Base-by-base conservation (phyloP, 1,139 yeast species). In the Diutina rugosa region DNA sequence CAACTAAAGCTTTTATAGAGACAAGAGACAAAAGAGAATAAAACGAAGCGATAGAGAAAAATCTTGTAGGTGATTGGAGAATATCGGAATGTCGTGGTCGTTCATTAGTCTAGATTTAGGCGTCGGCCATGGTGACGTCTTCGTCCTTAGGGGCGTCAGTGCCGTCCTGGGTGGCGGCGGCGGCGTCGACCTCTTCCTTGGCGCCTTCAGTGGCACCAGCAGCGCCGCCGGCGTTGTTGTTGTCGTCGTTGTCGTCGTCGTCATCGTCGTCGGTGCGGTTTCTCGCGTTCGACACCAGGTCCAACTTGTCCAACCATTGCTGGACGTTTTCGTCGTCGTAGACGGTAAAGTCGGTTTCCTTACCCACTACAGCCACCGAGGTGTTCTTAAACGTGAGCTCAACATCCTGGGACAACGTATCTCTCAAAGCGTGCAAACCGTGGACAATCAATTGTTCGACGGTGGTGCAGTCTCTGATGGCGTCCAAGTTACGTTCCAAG, bases 341-440 rank as follows among this genome's bases (percentile, higher is more conserved):
- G 58, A 87, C 73, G 46, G 84, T 82, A 72, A 91, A 90, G 4
- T 81, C 79, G 55, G 79, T 76, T 63, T 85, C 96, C 61, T 82
- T 79, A 46, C 98, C 97, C 21, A 91, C 98, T 57, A 90, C 81
- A 56, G 96, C 93, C 62, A 93, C 89, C 9, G 96, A 86, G 26
- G 98, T 88, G 72, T 93, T 95, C 62, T 84, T 82, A 57, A 79
- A 74, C 47, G 85, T 90, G 68, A 93, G 80, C 68, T 93, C 97
- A 66, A 90, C 93, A 70, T 93, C 99, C 71, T 91, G 97, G 16
- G 95, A 85, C 63, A 93, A 78, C 0, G 99, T 91, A 66, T 93
- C 99, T 71, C 97, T 84, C 67, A 93, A 79, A 0, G 99, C 96
- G 64, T 85, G 85, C 64, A 95, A 84, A 4, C 96, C 99, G 65